phyloP scores from a whole-genome alignment of 345 rosid species.

The Physaria fendleri region DNA sequence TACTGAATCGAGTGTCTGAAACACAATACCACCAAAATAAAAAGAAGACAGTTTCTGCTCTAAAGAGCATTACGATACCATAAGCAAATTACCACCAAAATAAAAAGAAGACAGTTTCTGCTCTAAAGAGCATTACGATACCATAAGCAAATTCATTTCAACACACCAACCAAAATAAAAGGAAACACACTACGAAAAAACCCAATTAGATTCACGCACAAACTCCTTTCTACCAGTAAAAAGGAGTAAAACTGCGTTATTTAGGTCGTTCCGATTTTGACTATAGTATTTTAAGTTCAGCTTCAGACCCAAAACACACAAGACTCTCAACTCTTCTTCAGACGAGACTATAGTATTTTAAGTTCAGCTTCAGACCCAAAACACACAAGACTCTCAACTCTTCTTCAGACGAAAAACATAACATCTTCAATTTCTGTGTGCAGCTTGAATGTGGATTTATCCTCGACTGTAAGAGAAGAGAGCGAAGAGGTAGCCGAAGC shows the following conservation, averaged over 20 bases:
- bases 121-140: not conserved
- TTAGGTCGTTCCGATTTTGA: not conserved
- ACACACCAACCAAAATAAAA: not conserved
- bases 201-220: not conserved
- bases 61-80: not conserved
- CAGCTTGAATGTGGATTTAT: constrained; percentile 45
- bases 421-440: constrained; percentile 51
- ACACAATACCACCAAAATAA: no score
- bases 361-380: no score
- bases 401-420: constrained; percentile 60
- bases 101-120: no score
- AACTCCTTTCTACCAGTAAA: not conserved
- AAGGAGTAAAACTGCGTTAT: not conserved
- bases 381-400: no score
- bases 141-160: not conserved
- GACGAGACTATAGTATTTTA: no score
- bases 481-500: constrained; percentile 34
- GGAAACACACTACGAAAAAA: not conserved
- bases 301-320: no score
- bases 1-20: not conserved
- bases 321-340: no score
- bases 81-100: no score
- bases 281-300: not conserved
- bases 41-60: not conserved
- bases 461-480: constrained; percentile 35